Base-by-base conservation (phyloP, 1,284 basidiomycete genomes). In the Quambalaria eucalypti region DNA sequence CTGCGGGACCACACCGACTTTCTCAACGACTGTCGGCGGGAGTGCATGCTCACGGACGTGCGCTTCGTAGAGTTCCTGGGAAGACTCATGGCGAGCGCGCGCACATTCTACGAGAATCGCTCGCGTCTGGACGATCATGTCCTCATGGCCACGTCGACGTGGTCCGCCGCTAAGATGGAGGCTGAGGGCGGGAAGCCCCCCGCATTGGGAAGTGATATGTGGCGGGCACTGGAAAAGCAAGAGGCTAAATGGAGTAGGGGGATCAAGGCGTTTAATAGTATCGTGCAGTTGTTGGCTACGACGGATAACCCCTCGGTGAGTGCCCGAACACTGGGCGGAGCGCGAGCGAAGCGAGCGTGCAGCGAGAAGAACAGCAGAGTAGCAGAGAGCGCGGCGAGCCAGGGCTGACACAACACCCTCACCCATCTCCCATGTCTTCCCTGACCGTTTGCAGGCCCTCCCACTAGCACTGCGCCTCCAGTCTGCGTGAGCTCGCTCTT, bases 1-100 rank as follows among this genome's bases (percentile, higher is more conserved):
- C 69, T 75, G 71, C 68, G 66, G 52, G 63, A 74, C 50, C 73
- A 75, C 51, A 69, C 71, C 46, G 65, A 66, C 31, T 75, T 74
- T 44, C 54, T 75, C 28, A 75, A 75, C 54, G 64, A 59, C 14
- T 71, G 68, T 42, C 48, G 71, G 12, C 73, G 69, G 47, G 67
- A 71, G 59, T 65, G 69, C 57, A 74, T 75, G 73, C 66, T 75
- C 38, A 75, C 69, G 10, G 65, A 75, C 51, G 51, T 65, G 36
- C 56, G 66, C 12, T 72, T 66, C 28, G 42, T 73, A 14, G 64
- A 68, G 53, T 55, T 58, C 47, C 70, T 70, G 44, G 57, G 62
- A 47, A 59, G 66, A 52, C 52, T 74, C 29, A 73, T 68, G 52
- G 55, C 52, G 23, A 56, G 62, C 36, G 63, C 72, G 48, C 52